These are phyloP conservation scores for Pythium oligandrum DNA, from an alignment of 352 stramenopile genomes.

Conservation along the genomic window DNA sequence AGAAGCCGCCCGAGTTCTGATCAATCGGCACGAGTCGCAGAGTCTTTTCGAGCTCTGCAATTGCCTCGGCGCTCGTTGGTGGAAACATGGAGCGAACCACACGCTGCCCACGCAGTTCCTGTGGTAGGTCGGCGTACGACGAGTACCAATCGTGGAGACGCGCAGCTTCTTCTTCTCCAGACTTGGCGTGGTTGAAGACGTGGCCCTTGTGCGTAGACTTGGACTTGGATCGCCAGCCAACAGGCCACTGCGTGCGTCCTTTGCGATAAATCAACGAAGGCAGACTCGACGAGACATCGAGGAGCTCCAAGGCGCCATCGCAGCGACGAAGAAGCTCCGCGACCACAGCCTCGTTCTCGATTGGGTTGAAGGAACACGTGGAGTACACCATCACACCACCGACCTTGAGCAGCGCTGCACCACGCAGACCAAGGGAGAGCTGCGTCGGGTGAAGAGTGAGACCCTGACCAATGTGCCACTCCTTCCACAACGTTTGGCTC, in stretches of 20 bases:
- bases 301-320: constrained; percentile 83
- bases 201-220: constrained; percentile 82
- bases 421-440: constrained; percentile 89
- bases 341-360: constrained; percentile 99
- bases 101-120: constrained; percentile 61
- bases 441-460: constrained; percentile 93
- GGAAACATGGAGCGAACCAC: constrained; percentile 86
- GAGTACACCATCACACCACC: constrained; percentile 94
- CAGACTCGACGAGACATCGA: constrained; percentile 75
- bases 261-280: constrained; percentile 49
- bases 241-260: constrained; percentile 55
- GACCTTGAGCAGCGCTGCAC: constrained; percentile 86
- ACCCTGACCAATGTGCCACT: constrained; percentile 90
- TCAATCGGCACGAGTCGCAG: constrained; percentile 96
- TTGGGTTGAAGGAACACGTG: constrained; percentile 97
- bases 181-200: constrained; percentile 31
- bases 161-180: neutral
- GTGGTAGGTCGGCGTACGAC: constrained; percentile 46
- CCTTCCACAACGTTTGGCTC: constrained; percentile 92
- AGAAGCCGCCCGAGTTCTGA: constrained; percentile 98
- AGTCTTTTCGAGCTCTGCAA: constrained; percentile 78
- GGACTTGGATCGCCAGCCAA: constrained; percentile 86
- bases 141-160: constrained; percentile 77
- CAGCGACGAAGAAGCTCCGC: constrained; percentile 89
- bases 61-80: constrained; percentile 12